Percentiles rank a stretch among this genome's conserved stretches.
Conservation (phyloP, 192 early-diverging fungal genomes). For the Entomortierella lignicola region DNA sequence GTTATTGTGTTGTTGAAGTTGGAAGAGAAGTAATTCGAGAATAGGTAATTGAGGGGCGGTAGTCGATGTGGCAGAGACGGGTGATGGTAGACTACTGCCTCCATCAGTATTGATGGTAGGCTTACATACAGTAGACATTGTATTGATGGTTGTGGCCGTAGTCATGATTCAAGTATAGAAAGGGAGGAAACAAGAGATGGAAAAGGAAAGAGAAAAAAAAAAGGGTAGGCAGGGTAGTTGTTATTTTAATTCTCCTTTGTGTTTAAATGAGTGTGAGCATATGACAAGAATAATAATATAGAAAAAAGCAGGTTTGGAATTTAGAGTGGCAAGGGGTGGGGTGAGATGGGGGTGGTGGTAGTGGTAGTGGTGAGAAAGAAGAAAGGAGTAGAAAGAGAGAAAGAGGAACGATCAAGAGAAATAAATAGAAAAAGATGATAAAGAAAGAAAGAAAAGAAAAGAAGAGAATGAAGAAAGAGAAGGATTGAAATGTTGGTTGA, state of each 20-base stretch:
- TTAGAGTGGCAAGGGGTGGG: too few species aligned
- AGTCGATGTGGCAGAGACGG: neutral
- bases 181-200: neutral
- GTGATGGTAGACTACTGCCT: constrained; percentile 1
- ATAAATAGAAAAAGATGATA: neutral
- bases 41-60: neutral
- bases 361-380: neutral
- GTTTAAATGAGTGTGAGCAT: too few species aligned
- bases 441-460: neutral
- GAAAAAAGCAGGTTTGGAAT: too few species aligned
- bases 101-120: neutral
- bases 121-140: neutral
- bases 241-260: too few species aligned
- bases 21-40: neutral
- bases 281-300: too few species aligned
- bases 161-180: constrained; percentile 7
- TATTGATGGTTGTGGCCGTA: constrained; percentile 1
- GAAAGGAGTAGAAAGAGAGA: neutral
- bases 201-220: constrained; percentile 1
- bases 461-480: neutral
- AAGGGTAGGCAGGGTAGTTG: neutral
- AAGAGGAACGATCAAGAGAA: neutral
- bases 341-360: too few species aligned
- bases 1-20: neutral
- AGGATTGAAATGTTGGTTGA: too few species aligned